These are phyloP conservation scores for Phoma herbarum DNA, from an alignment of 2,329 filamentous ascomycete species.

Conservation along the genomic window DNA sequence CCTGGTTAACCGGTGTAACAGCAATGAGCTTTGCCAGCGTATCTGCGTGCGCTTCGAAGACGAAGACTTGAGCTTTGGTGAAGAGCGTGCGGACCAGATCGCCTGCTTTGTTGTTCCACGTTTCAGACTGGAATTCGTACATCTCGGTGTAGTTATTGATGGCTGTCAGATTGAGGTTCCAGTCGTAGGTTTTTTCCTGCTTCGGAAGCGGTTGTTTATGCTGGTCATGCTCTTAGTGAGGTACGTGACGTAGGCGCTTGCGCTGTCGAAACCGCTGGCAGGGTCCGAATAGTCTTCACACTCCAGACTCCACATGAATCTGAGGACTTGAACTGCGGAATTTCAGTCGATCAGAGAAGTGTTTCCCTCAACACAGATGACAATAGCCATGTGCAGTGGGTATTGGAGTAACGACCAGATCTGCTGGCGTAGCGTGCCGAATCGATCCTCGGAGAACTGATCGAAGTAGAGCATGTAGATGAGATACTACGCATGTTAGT, in stretches of 20 bases:
- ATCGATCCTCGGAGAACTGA: slow-evolving; percentile 57
- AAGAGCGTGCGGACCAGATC: slow-evolving; percentile 26
- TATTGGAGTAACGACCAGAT: slow-evolving; percentile 65
- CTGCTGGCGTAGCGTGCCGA: slow-evolving; percentile 64
- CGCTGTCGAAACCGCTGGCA: slow-evolving; percentile 25
- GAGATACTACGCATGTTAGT: slow-evolving; percentile 49
- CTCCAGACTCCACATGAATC: slow-evolving; percentile 31
- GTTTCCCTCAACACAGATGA: slow-evolving; percentile 67
- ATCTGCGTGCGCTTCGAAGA: slow-evolving; percentile 37
- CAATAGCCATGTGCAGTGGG: slow-evolving; percentile 67
- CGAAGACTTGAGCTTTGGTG: slow-evolving; percentile 36
- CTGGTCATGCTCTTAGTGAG: slow-evolving; percentile 33
- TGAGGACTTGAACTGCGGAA: slow-evolving; percentile 34
- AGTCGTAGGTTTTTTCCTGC: slow-evolving; percentile 33
- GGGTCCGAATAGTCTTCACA: slow-evolving; percentile 26
- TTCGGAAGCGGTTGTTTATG: slow-evolving; percentile 31
- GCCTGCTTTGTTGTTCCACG: slow-evolving; percentile 35
- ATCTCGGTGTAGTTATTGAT: slow-evolving; percentile 32
- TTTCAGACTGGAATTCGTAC: slow-evolving; percentile 28
- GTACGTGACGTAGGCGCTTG: slow-evolving; percentile 15
- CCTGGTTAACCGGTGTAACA: slow-evolving; percentile 19
- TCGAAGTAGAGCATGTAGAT: slow-evolving; percentile 70
- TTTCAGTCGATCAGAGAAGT: slow-evolving; percentile 39
- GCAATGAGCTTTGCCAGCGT: slow-evolving; percentile 38
- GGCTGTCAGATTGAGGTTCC: slow-evolving; percentile 34